A percentile compares a stretch with the other conserved stretches of the same genome.
These are phyloP conservation scores for Pulveroboletus sp. DNA, from an alignment of 768 basidiomycete genomes.

Conservation along the genomic window DNA sequence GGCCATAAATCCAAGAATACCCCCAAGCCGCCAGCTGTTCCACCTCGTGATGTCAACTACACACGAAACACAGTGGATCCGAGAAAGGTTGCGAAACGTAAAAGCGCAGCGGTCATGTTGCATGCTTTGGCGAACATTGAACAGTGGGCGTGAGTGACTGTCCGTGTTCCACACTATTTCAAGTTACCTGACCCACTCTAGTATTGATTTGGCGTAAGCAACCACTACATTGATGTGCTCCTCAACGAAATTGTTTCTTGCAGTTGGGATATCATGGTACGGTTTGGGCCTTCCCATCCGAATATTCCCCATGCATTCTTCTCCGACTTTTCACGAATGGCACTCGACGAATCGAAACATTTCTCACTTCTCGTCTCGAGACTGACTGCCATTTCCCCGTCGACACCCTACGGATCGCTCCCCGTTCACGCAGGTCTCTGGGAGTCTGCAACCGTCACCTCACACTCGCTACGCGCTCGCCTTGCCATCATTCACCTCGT, in stretches of 20 bases:
- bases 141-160: background rate
- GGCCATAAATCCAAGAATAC: conserved; percentile 48
- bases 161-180: background rate
- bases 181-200: background rate
- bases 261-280: background rate
- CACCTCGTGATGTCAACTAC: conserved; percentile 48
- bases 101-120: conserved; percentile 40
- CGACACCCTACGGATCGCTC: background rate
- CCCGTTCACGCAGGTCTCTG: background rate
- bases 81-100: conserved; percentile 53
- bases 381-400: background rate
- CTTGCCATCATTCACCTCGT: conserved; percentile 71
- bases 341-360: background rate
- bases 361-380: background rate
- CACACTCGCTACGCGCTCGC: background rate
- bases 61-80: conserved; percentile 54
- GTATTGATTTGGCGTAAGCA: background rate
- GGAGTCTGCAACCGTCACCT: background rate
- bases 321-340: background rate
- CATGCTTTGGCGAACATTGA: background rate
- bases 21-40: conserved; percentile 49
- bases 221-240: background rate
- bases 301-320: background rate
- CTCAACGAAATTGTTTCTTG: too few relatives aligned
- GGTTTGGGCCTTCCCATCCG: background rate